These are phyloP conservation scores for Pleurotus djamor DNA, from an alignment of 768 basidiomycete genomes.

Conservation along the genomic window DNA sequence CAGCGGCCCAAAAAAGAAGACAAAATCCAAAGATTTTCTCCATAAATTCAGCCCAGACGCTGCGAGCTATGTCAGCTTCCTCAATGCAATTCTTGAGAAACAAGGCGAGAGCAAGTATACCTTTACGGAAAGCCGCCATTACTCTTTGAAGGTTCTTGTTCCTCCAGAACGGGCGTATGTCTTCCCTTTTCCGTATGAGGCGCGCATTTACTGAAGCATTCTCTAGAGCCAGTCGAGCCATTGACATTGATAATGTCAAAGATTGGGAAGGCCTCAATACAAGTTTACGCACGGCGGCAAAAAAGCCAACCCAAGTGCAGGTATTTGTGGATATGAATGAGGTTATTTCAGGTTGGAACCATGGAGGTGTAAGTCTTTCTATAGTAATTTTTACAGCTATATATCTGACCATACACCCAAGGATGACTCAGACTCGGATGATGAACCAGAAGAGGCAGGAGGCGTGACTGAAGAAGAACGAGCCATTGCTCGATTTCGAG, in stretches of 20 bases:
- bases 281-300: not conserved
- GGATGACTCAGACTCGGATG: not conserved
- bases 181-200: not conserved
- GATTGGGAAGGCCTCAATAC: not conserved
- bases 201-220: not conserved
- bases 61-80: constrained; percentile 4
- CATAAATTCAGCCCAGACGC: not conserved
- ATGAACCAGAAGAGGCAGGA: constrained; percentile 3
- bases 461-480: constrained; percentile 9
- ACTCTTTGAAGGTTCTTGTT: constrained; percentile 8
- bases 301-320: not conserved
- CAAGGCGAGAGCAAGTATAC: constrained; percentile 13
- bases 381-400: not conserved
- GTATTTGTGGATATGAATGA: not conserved
- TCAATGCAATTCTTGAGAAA: constrained; percentile 8
- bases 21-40: constrained; percentile 9
- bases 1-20: constrained; percentile 10
- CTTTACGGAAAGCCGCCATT: not conserved
- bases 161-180: not conserved
- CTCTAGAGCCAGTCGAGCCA: not conserved
- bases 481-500: constrained; percentile 9
- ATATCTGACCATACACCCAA: not conserved
- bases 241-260: not conserved
- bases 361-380: not conserved
- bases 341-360: not conserved